Conservation (phyloP, 768 basidiomycete genomes). For the Lactifluus hygrophoroides region DNA sequence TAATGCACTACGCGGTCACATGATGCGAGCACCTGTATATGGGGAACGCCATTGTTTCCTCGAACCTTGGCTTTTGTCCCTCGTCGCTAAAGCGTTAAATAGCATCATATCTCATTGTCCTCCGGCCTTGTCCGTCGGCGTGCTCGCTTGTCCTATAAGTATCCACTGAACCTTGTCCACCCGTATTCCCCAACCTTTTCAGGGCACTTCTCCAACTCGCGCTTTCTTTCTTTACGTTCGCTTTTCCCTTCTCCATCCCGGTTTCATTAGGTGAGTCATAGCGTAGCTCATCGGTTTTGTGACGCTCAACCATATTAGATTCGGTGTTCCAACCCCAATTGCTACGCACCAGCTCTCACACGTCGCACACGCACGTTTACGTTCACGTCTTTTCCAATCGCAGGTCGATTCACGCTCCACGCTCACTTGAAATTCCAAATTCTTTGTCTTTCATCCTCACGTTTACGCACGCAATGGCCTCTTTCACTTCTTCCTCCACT, state of each 20-base stretch:
- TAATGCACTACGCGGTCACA: conserved; percentile 22
- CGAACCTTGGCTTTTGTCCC: conserved; percentile 25
- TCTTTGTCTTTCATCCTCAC: conserved; percentile 8
- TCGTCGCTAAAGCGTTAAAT: conserved; percentile 22
- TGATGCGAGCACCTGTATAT: conserved; percentile 22
- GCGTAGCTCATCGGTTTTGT: neutral
- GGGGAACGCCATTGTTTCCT: conserved; percentile 22
- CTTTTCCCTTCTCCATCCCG: conserved; percentile 8
- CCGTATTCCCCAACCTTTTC: conserved; percentile 7
- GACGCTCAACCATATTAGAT: neutral
- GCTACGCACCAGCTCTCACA: conserved; percentile 26
- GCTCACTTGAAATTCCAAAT: conserved; percentile 23
- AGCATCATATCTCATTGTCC: conserved; percentile 25
- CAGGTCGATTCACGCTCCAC: conserved; percentile 51
- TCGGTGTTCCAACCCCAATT: conserved; percentile 10
- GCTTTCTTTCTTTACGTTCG: conserved; percentile 6
- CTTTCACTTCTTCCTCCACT: conserved; percentile 27
- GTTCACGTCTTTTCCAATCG: conserved; percentile 39
- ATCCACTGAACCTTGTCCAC: conserved; percentile 1
- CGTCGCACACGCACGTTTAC: conserved; percentile 15
- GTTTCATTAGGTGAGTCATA: neutral
- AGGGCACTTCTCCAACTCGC: conserved; percentile 3
- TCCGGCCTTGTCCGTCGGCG: conserved; percentile 14
- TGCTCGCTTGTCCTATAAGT: conserved; percentile 25
- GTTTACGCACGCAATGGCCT: conserved; percentile 11